Percentiles rank a stretch among this genome's conserved stretches.
Evolutionary conservation across 2,329 filamentous ascomycete genomes (phyloP).

Genomic region (Cadophora luteo-olivacea): DNA sequence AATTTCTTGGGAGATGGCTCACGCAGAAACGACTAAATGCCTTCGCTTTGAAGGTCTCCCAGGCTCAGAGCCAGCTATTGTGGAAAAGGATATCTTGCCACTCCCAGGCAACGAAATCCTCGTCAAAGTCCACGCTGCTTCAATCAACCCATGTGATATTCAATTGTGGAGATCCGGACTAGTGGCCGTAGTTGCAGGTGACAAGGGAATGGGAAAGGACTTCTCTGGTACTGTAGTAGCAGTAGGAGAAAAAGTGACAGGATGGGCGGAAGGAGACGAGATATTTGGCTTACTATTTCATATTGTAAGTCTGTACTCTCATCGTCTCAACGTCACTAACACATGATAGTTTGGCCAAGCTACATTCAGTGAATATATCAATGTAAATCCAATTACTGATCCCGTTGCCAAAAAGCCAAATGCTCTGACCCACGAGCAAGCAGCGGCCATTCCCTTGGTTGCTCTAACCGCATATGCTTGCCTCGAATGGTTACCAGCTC

Average conservation of each 20-base stretch:
- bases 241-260: slow-evolving; percentile 44
- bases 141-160: slow-evolving; percentile 43
- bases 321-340: not conserved
- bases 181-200: slow-evolving; percentile 38
- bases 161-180: slow-evolving; percentile 41
- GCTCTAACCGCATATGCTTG: slow-evolving; percentile 49
- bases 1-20: slow-evolving; percentile 21
- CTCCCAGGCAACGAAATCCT: slow-evolving; percentile 39
- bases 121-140: slow-evolving; percentile 41
- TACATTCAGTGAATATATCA: slow-evolving; percentile 43
- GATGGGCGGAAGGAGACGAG: slow-evolving; percentile 46
- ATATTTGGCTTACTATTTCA: slow-evolving; percentile 45
- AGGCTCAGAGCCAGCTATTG: slow-evolving; percentile 32
- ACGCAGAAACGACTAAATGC: slow-evolving; percentile 32
- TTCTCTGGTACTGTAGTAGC: slow-evolving; percentile 44
- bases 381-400: slow-evolving; percentile 36
- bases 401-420: slow-evolving; percentile 48
- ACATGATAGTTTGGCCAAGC: slow-evolving; percentile 40
- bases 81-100: slow-evolving; percentile 35
- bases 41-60: slow-evolving; percentile 32
- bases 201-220: slow-evolving; percentile 43
- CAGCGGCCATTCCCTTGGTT: slow-evolving; percentile 53
- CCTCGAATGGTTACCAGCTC: slow-evolving; percentile 39
- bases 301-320: slow-evolving; percentile 30
- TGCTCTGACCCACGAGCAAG: slow-evolving; percentile 50